Evolutionary conservation across 1,284 basidiomycete genomes (phyloP).

Genomic region (Pholiota adiposa): DNA sequence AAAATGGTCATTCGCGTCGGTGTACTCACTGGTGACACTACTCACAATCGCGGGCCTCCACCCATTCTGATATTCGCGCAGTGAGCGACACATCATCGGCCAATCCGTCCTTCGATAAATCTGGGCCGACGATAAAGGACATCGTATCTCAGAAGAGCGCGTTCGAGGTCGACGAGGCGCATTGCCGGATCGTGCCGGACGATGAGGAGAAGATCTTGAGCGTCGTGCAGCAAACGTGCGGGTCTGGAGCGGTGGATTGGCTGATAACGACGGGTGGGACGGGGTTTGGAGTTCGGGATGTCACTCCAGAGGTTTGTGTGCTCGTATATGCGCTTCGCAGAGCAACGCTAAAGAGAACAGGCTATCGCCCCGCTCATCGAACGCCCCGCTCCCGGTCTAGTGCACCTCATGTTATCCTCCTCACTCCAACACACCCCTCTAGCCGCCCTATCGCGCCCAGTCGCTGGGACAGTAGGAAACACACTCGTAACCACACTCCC

Average conservation of each 20-base stretch:
- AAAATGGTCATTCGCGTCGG: constrained; percentile 22
- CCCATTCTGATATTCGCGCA: constrained; percentile 27
- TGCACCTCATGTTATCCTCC: constrained; percentile 71
- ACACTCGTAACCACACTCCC: constrained; percentile 82
- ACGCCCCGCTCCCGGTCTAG: constrained; percentile 77
- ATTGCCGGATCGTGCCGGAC: constrained; percentile 61
- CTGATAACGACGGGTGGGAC: constrained; percentile 87
- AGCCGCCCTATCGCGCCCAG: constrained; percentile 80
- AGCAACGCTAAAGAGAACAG: constrained; percentile 36
- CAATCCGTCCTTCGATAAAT: constrained; percentile 59
- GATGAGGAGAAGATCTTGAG: constrained; percentile 55
- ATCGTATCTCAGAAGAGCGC: constrained; percentile 46
- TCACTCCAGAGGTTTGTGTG: constrained; percentile 74
- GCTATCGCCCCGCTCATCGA: constrained; percentile 75
- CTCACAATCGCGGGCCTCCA: not conserved
- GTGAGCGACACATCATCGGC: constrained; percentile 73
- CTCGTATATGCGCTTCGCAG: not conserved
- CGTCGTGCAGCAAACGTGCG: constrained; percentile 50
- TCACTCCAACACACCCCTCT: constrained; percentile 80
- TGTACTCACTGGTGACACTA: constrained; percentile 26
- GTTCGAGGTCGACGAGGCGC: constrained; percentile 39
- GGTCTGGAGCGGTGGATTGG: constrained; percentile 58
- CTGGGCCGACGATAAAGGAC: constrained; percentile 63
- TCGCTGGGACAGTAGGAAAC: constrained; percentile 73
- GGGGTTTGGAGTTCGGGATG: constrained; percentile 80